A percentile compares a stretch with the other conserved stretches of the same genome.
phyloP scores from a whole-genome alignment of 306 rosid genomes.

The Coriaria nepalensis region DNA sequence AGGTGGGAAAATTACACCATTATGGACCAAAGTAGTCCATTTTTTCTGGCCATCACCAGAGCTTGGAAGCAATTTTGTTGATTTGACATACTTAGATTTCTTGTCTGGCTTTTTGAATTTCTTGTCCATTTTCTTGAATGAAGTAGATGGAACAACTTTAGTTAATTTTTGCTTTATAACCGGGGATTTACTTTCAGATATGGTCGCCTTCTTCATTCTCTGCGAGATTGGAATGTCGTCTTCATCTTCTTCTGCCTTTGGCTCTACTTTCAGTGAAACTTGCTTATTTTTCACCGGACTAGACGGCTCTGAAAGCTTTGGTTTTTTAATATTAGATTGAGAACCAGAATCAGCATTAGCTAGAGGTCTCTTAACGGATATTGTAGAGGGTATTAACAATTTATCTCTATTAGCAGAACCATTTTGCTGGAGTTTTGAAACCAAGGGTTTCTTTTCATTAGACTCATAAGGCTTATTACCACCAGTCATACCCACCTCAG shows the following conservation, averaged over 20 bases:
- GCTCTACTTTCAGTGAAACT: conserved; percentile 19
- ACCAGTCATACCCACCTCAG: conserved; percentile 21
- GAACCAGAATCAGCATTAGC: conserved; percentile 17
- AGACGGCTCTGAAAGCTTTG: conserved; percentile 23
- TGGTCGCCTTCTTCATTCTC: conserved; percentile 26
- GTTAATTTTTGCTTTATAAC: conserved; percentile 14
- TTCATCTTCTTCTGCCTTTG: conserved; percentile 29
- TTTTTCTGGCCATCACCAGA: conserved; percentile 95
- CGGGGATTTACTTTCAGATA: conserved; percentile 16
- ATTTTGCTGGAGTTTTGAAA: conserved; percentile 21
- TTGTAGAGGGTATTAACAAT: conserved; percentile 14
- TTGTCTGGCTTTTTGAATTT: conserved; percentile 20
- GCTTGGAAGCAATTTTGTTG: conserved; percentile 61
- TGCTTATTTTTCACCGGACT: conserved; percentile 21
- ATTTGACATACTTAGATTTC: conserved; percentile 62
- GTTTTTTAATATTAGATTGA: conserved; percentile 26
- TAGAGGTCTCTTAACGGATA: conserved; percentile 35
- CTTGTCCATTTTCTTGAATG: conserved; percentile 27
- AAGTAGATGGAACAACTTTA: conserved; percentile 18
- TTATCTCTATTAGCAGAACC: conserved; percentile 27
- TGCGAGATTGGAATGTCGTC: conserved; percentile 34
- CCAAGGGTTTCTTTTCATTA: conserved; percentile 30
- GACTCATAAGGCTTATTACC: conserved; percentile 12
- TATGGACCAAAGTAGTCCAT: conserved; percentile 86
- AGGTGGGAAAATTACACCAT: conserved; percentile 96